A percentile compares a stretch with the other conserved stretches of the same genome.
phyloP scores from a whole-genome alignment of 768 basidiomycete genomes.

The Strobilomyces echinocephalus region DNA sequence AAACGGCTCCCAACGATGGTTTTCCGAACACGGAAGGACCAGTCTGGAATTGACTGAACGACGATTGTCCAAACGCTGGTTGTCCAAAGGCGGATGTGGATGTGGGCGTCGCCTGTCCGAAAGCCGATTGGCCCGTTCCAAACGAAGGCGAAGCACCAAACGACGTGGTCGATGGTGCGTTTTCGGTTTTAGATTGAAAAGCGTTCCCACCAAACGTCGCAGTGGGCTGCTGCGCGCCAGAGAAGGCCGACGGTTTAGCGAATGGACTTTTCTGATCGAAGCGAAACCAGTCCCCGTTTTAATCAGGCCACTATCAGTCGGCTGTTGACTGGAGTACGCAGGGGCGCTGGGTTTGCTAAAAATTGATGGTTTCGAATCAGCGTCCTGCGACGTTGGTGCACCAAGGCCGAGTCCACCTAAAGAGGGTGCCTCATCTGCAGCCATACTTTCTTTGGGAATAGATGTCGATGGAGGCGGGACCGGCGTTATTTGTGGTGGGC shows the following conservation, averaged over 20 bases:
- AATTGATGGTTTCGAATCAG: conserved; percentile 28
- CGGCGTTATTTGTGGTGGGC: conserved; percentile 5
- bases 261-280: conserved; percentile 27
- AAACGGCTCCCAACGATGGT: conserved; percentile 14
- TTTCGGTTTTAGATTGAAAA: conserved; percentile 15
- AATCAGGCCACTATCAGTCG: conserved; percentile 20
- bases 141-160: conserved; percentile 33
- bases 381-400: conserved; percentile 15
- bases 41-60: conserved; percentile 22
- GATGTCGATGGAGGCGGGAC: conserved; percentile 1
- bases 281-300: conserved; percentile 34
- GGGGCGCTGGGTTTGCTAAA: conserved; percentile 26
- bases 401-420: conserved; percentile 33
- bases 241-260: conserved; percentile 22
- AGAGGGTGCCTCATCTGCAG: conserved; percentile 27
- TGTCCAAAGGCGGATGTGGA: conserved; percentile 33
- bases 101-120: conserved; percentile 23
- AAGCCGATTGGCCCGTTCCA: conserved; percentile 30
- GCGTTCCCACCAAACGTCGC: conserved; percentile 13
- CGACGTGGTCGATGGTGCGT: conserved; percentile 17
- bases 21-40: conserved; percentile 20
- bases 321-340: conserved; percentile 9
- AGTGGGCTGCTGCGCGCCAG: conserved; percentile 7
- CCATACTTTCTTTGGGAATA: conserved; percentile 30
- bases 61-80: conserved; percentile 36